Base-by-base conservation (phyloP, 768 basidiomycete species). In the Serendipita sp. region DNA sequence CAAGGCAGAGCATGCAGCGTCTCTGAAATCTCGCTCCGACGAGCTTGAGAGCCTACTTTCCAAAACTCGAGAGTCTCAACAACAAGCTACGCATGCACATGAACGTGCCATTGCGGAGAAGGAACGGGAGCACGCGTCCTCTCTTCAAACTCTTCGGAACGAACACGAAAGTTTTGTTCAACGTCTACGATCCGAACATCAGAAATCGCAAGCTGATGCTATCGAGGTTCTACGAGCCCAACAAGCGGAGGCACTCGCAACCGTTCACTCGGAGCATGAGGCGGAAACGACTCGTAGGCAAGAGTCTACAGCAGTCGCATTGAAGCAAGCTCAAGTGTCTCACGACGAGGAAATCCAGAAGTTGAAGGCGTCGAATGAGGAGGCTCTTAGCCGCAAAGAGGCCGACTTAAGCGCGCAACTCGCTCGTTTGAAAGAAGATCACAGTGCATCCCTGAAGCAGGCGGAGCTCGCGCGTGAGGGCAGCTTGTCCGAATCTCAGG, bases 151-250 rank as follows among this genome's bases (percentile, higher is more conserved):
- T 62, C 88, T 86, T 3, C 86, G 88, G 69, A 88, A 86, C 69
- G 85, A 90, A 70, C 90, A 89, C 69, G 88, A 90, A 71, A 84
- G 89, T 65, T 83, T 83, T 23, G 75, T 92, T 45, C 87, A 83
- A 13, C 87, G 87, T 68, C 80, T 91, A 55, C 86, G 88, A 46
- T 76, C 71, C 13, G 85, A 88, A 70, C 88, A 92, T 68, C 55
- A 60, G 34, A 60, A 60, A 34, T 60, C 55, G 11, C 55, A 60
- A n/a, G 78, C 81, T 0, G 29, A 52, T 33, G 65, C 63, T 23
- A 44, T 66, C 15, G 63, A 63, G 16, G 37, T 48, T 53, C 52
- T 65, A 10, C 64, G 64, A 37, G n/a, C 50, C 0, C 16, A 45
- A 37, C 64, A 66, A 8, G 16, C 65, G 4, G 44, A 36, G 36